Evolutionary conservation across 225 moss, liverwort and hornwort genomes (phyloP).

Genomic region (Straminergon stramineum): DNA sequence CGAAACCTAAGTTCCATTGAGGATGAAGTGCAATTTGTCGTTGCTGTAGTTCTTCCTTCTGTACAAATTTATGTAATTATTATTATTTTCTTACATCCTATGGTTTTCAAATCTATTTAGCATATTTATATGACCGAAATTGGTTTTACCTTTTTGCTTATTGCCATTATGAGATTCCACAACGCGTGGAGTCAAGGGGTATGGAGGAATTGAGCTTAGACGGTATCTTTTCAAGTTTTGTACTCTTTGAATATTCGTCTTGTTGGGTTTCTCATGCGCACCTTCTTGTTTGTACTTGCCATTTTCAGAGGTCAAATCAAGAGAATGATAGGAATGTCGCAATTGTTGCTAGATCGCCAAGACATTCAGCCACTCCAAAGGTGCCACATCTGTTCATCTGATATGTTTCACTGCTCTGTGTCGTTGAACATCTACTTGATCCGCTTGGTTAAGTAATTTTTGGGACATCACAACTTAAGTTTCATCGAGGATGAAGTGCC

Average conservation of each 20-base stretch:
- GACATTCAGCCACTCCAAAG: constrained; percentile 38
- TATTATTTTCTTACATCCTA: background rate
- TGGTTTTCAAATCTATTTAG: background rate
- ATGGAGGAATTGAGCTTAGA: constrained; percentile 44
- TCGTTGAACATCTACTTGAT: background rate
- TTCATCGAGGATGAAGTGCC: background rate
- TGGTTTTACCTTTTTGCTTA: background rate
- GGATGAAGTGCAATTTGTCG: background rate
- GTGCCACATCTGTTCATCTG: constrained; percentile 2
- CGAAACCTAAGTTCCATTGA: background rate
- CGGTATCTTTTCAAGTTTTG: constrained; percentile 30
- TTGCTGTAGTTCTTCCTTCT: background rate
- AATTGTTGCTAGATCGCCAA: constrained; percentile 38
- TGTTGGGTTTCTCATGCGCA: background rate
- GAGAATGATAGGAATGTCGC: constrained; percentile 65
- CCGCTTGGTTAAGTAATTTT: background rate
- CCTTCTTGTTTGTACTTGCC: background rate
- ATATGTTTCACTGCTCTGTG: background rate
- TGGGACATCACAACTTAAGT: background rate
- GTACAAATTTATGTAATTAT: background rate
- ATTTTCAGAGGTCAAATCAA: constrained; percentile 61
- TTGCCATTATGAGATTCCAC: constrained; percentile 13
- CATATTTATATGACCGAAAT: background rate
- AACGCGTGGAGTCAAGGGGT: constrained; percentile 17
- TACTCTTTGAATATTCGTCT: background rate